These are phyloP conservation scores for Helianthus annuus DNA, from an alignment of 129 eudicot genomes.

Conservation along the genomic window HanXRQr2.0-SUNRISE NC_035444.2:2789617-2790116, in stretches of 20 bases:
- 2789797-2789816: conserved; percentile 57
- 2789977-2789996: conserved; percentile 48
- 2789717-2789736: conserved; percentile 22
- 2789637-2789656: conserved; percentile 2
- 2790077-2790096: conserved; percentile 53
- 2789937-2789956: conserved; percentile 28
- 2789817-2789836: conserved; percentile 36
- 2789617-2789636: conserved; percentile 11
- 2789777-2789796: conserved; percentile 35
- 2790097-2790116: conserved; percentile 50
- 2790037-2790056: conserved; percentile 62
- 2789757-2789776: conserved; percentile 25
- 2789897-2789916: conserved; percentile 43
- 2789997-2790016: conserved; percentile 48
- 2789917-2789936: conserved; percentile 43
- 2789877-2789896: conserved; percentile 34
- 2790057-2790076: conserved; percentile 53
- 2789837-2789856: conserved; percentile 32
- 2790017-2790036: conserved; percentile 45
- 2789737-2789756: conserved; percentile 21
- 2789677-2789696: conserved; percentile 27
- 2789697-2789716: conserved; percentile 28
- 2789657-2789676: conserved; percentile 23
- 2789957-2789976: conserved; percentile 33
- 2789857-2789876: conserved; percentile 18